These are phyloP conservation scores for Pseudofabraea citricarpa DNA, from an alignment of 2,329 filamentous ascomycete genomes.

Conservation along the genomic window DNA sequence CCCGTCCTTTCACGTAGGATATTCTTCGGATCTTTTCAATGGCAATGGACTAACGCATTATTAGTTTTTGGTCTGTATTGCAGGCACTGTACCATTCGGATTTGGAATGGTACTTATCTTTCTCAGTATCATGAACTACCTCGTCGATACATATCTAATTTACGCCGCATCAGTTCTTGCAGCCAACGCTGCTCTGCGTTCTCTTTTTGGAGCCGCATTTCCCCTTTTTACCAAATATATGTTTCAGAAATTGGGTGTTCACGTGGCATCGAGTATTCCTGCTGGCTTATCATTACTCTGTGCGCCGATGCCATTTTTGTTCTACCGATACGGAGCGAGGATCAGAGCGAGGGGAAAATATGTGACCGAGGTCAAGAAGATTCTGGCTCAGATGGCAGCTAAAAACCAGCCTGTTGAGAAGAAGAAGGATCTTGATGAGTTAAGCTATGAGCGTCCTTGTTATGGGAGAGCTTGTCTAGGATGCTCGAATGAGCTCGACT, in stretches of 20 bases:
- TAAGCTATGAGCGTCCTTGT: too few species aligned
- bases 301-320: slow-evolving; percentile 68
- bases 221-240: slow-evolving; percentile 61
- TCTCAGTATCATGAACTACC: slow-evolving; percentile 58
- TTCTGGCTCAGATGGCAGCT: not conserved
- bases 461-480: too few species aligned
- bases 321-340: slow-evolving; percentile 63
- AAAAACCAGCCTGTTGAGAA: too few species aligned
- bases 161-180: slow-evolving; percentile 72
- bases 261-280: slow-evolving; percentile 70
- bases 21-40: not conserved
- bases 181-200: slow-evolving; percentile 66
- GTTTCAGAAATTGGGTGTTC: slow-evolving; percentile 54
- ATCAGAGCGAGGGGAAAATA: slow-evolving; percentile 64
- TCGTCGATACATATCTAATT: slow-evolving; percentile 65
- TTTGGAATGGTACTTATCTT: slow-evolving; percentile 55
- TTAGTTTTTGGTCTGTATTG: slow-evolving; percentile 49
- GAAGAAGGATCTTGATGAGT: too few species aligned
- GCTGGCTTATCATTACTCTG: slow-evolving; percentile 69
- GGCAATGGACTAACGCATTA: slow-evolving; percentile 45
- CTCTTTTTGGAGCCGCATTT: slow-evolving; percentile 66
- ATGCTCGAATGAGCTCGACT: too few species aligned
- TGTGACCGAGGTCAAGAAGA: slow-evolving; percentile 49
- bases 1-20: slow-evolving; percentile 38
- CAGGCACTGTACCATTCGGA: slow-evolving; percentile 32